Evolutionary conservation across 352 stramenopile species (phyloP).

Genomic region (Pythium utonaiense): DNA sequence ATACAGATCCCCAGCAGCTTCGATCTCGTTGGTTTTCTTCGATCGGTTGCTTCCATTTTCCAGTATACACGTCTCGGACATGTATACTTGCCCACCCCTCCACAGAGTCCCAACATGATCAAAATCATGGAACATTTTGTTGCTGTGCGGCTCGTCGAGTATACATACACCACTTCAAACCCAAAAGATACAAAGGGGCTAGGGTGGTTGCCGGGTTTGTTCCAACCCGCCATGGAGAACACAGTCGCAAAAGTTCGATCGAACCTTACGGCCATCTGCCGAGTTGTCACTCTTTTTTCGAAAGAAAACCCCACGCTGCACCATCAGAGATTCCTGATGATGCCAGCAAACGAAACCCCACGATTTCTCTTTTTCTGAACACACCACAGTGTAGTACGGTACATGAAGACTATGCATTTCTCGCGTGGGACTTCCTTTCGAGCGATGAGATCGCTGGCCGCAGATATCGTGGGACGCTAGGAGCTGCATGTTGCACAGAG

Average conservation of each 20-base stretch:
- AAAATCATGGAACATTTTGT: neutral
- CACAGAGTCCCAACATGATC: no score
- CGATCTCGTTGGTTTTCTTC: neutral
- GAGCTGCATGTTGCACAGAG: neutral
- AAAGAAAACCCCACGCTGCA: neutral
- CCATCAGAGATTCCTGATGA: neutral
- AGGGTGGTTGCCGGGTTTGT: neutral
- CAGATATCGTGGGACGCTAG: neutral
- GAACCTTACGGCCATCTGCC: neutral
- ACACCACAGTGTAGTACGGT: neutral
- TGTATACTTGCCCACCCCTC: neutral
- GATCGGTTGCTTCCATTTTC: slow-evolving; percentile 1
- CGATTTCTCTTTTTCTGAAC: neutral
- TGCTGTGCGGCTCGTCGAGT: no score
- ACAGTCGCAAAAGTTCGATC: neutral
- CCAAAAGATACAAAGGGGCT: slow-evolving; percentile 1
- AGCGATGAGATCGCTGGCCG: neutral
- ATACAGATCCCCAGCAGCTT: neutral
- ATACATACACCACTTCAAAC: neutral
- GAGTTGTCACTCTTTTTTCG: neutral
- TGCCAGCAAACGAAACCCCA: neutral
- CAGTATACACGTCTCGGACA: neutral
- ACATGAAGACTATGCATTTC: neutral
- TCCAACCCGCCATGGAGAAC: neutral
- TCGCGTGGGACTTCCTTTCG: no score